Base-by-base conservation (phyloP, 2,329 filamentous ascomycete species). In the Fonsecaea multimorphosa region DNA sequence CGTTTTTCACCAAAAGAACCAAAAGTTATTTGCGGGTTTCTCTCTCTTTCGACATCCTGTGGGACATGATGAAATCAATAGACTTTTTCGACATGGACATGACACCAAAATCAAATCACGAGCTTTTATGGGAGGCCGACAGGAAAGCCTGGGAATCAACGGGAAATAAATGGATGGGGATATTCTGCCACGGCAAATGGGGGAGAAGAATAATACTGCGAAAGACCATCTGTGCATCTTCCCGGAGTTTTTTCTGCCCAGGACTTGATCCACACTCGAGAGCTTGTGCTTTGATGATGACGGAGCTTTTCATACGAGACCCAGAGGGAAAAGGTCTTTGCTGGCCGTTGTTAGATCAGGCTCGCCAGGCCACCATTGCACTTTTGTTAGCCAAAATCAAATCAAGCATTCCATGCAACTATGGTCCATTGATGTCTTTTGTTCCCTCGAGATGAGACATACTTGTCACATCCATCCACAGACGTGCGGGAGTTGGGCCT, bases 11-110 rank as follows among this genome's bases (percentile, higher is more conserved):
- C 58, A 59, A 60, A 61, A 54, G 59, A 57, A 65, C 58, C 66
- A 71, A 71, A 71, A 71, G 70, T 71, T 67, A 58, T 65, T 55
- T 63, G 65, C 66, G 60, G 64, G 64, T 70, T 61, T 67, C 58
- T 65, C 70, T 70, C 67, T 67, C 66, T 68, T 65, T 67, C 61
- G 64, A 58, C 64, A 60, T 60, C 46, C 66, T 59, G 68, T 65
- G 68, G 70, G 70, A 71, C 68, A 71, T 71, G 66, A 68, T 66
- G 68, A 52, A 67, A 64, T 68, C 69, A 69, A 70, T 70, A 70
- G 68, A 70, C 61, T 69, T 69, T 31, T 68, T 71, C 69, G 69
- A 71, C 69, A 71, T 65, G 59, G 59, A 61, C 59, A 61, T 55
- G 59, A 55, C 32, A 53, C 49, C 4, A 55, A 71, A 68, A 66